A percentile compares a stretch with the other conserved stretches of the same genome.
phyloP scores from a whole-genome alignment of 164 flowering plant genomes.

The Magnolia sinica region DNA sequence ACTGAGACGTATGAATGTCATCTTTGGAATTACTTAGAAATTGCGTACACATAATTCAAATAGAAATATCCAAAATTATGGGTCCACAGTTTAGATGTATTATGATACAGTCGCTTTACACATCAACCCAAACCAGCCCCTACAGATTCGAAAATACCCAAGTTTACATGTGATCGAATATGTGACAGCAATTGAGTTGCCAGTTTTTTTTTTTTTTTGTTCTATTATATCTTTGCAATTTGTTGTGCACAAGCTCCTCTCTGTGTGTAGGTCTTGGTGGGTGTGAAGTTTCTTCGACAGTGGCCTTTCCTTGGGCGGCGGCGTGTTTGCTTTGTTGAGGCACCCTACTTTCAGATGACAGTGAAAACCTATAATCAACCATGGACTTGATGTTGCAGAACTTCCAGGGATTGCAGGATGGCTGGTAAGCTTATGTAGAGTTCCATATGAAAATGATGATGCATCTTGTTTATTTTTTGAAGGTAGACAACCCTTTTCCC shows the following conservation, averaged over 20 bases:
- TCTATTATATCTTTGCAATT: no score
- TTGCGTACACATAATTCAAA: no score
- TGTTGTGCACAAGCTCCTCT: neutral
- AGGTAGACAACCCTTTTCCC: neutral
- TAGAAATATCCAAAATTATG: no score
- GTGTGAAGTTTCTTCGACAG: slow-evolving; percentile 69
- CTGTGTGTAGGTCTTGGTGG: slow-evolving; percentile 63
- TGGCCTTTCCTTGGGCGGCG: slow-evolving; percentile 93
- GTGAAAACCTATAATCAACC: slow-evolving; percentile 86
- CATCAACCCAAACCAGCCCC: no score
- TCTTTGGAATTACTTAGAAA: no score
- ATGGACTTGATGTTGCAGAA: slow-evolving; percentile 88
- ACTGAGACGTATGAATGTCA: no score
- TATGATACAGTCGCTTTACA: no score
- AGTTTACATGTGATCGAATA: no score
- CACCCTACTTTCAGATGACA: slow-evolving; percentile 96
- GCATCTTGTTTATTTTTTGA: neutral
- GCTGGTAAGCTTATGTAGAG: slow-evolving; percentile 54
- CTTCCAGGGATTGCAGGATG: slow-evolving; percentile 99
- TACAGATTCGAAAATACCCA: no score
- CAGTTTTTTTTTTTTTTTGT: no score
- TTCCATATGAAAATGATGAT: neutral
- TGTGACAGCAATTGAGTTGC: no score
- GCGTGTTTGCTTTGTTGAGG: slow-evolving; percentile 87
- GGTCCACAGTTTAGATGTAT: no score